phyloP scores from a whole-genome alignment of 768 basidiomycete species.

The Termitomyces sp. region DNA sequence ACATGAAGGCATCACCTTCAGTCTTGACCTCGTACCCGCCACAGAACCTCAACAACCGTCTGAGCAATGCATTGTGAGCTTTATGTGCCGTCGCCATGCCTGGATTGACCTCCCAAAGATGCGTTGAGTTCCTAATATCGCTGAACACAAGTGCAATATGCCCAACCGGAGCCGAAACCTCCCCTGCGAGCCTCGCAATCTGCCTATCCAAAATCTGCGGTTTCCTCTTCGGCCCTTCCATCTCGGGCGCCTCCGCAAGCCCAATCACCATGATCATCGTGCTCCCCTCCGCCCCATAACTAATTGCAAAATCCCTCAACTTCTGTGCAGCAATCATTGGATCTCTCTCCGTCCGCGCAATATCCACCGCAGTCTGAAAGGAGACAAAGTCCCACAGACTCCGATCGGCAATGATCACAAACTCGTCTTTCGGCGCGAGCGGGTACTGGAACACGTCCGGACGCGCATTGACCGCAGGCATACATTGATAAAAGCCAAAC shows the following conservation, averaged over 20 bases:
- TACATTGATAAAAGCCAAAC: constrained; percentile 88
- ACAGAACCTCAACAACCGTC: constrained; percentile 82
- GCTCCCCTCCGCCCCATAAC: constrained; percentile 90
- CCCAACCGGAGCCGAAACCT: constrained; percentile 82
- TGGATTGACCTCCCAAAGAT: constrained; percentile 92
- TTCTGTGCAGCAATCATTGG: constrained; percentile 91
- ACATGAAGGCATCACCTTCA: constrained; percentile 99
- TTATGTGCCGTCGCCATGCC: constrained; percentile 95
- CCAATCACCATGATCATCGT: constrained; percentile 98
- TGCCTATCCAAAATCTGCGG: constrained; percentile 55
- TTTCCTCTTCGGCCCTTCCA: constrained; percentile 38
- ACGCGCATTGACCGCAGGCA: constrained; percentile 87
- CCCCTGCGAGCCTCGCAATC: constrained; percentile 64
- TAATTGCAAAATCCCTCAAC: constrained; percentile 93
- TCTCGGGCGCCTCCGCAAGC: constrained; percentile 71
- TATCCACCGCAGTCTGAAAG: constrained; percentile 95
- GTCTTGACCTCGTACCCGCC: constrained; percentile 99
- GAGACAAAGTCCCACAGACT: constrained; percentile 94
- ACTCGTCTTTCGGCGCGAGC: constrained; percentile 85
- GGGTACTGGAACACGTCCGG: constrained; percentile 73
- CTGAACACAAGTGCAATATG: constrained; percentile 95
- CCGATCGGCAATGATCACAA: constrained; percentile 91
- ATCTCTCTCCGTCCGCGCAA: constrained; percentile 72
- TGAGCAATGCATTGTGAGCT: constrained; percentile 82
- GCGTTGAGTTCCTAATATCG: constrained; percentile 95